Evolutionary conservation across 2,329 filamentous ascomycete genomes (phyloP), one percentile per base, ranked within the genome.

Genomic region (Trichoderma sp.): DNA sequence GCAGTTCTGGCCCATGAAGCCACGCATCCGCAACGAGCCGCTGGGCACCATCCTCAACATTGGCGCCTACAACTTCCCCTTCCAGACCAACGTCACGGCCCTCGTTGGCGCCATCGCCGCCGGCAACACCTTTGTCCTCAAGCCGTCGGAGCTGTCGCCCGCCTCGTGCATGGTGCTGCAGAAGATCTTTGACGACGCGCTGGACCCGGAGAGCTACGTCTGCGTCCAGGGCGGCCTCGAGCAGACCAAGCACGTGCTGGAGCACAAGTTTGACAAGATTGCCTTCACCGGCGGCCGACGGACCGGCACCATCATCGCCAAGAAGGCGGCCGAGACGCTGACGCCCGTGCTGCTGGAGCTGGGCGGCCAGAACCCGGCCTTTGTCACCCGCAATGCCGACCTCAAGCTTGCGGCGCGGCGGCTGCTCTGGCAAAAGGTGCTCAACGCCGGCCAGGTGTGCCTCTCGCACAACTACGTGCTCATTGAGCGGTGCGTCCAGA

Each of bases 261-360:
- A 95, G 69, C 88, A 94, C 82, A 95, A 95, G 79, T 99, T 94
- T 91, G 94, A 96, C 82, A 98, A 97, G 86, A 96, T 99, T 76
- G 94, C 96, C 84, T 99, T 97, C 83, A 99, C 96, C 1, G 96
- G 96, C 66, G 90, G 89, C 75, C 86, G 86, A 64, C 82, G 78
- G 32, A 93, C 97, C 21, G 96, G 92, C 76, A 93, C 90, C 77
- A 94, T 98, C 75, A 90, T 98, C 65, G 88, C 93, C 59, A 90
- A 94, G 79, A 97, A 96, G 79, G 96, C 95, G 0, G 95, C 96
- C 70, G 89, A 93, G 77, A 90, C 93, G 46, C 85, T 97, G 70
- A 98, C 96, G 0, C 96, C 96, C 0, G 90, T 97, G 26, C 87
- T 90, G 11, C 88, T 98, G 59, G 96, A 99, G 83, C 88, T 99